Conservation (phyloP, 495 filamentous ascomycete genomes). For the Poronia punctata region DNA sequence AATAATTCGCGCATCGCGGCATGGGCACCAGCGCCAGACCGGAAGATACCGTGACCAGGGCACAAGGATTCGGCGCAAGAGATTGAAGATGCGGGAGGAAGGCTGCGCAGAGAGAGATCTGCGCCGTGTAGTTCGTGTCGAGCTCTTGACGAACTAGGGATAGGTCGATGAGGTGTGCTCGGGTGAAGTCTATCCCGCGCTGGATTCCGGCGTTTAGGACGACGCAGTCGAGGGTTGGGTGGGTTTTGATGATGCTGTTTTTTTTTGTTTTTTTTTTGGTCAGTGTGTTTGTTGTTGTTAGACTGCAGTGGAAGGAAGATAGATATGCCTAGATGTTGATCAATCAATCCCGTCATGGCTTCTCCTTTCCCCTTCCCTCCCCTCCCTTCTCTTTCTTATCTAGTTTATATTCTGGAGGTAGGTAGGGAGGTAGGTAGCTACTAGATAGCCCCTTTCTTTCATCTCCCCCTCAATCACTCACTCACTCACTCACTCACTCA, state of each 20-base stretch:
- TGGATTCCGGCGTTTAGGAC: conserved; percentile 55
- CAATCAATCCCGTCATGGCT: too few relatives aligned
- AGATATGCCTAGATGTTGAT: too few relatives aligned
- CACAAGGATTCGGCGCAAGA: conserved; percentile 18
- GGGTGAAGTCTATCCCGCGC: conserved; percentile 52
- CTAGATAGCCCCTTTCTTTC: too few relatives aligned
- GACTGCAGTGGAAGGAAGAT: too few relatives aligned
- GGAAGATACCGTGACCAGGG: conserved; percentile 45
- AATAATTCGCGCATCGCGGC: conserved; percentile 46
- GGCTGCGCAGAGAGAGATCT: conserved; percentile 51
- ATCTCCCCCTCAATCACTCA: too few relatives aligned
- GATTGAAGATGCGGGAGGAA: conserved; percentile 58
- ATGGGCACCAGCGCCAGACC: conserved; percentile 50
- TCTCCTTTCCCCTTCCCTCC: too few relatives aligned
- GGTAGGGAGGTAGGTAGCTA: too few relatives aligned
- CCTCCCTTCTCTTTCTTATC: too few relatives aligned
- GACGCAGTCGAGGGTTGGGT: conserved; percentile 52
- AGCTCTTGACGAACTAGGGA: conserved; percentile 47
- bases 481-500: too few relatives aligned
- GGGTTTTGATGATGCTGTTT: conserved; percentile 46
- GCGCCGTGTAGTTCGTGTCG: conserved; percentile 60
- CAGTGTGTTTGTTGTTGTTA: too few relatives aligned
- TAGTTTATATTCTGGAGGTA: too few relatives aligned
- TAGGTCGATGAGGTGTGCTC: conserved; percentile 52
- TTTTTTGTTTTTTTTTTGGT: too few relatives aligned